These are phyloP conservation scores for Penicillium olsonii DNA, from an alignment of 2,329 filamentous ascomycete genomes.

Conservation along the genomic window DNA sequence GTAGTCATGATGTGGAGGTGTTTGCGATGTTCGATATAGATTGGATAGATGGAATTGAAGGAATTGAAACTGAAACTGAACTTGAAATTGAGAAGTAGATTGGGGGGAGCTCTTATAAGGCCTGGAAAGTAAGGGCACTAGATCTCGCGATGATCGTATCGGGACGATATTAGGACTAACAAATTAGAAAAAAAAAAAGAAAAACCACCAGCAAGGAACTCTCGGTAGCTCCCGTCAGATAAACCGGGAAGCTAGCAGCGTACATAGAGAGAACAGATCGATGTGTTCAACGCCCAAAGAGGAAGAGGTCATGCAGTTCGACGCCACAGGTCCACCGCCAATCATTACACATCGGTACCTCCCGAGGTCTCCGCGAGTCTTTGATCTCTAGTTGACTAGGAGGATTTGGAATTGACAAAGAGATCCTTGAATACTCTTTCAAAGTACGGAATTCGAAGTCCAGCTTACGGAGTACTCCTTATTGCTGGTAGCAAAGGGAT, in stretches of 20 bases:
- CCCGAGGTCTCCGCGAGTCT: conserved; percentile 10
- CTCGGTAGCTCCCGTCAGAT: conserved; percentile 18
- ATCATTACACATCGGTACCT: conserved; percentile 12
- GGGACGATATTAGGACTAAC: neutral
- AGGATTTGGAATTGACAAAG: no score
- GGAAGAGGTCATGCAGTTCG: neutral
- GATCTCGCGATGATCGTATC: conserved; percentile 5
- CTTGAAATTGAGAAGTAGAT: neutral
- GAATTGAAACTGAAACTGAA: neutral
- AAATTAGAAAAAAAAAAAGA: neutral
- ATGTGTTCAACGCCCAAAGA: conserved; percentile 7
- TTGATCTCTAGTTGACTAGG: neutral
- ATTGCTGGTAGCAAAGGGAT: no score
- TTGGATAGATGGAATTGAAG: neutral
- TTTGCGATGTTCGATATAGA: neutral
- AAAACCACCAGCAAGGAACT: conserved; percentile 2
- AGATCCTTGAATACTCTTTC: no score
- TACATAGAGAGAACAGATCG: neutral
- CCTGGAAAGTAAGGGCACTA: conserved; percentile 2
- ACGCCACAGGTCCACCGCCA: conserved; percentile 9
- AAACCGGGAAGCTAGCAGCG: neutral
- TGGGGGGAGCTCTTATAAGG: conserved; percentile 8
- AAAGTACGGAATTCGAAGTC: no score
- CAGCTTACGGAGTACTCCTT: no score
- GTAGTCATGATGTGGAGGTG: conserved; percentile 10